These are phyloP conservation scores for Fraxinus nigra DNA, from an alignment of 305 asterid species.

Conservation along the genomic window DNA sequence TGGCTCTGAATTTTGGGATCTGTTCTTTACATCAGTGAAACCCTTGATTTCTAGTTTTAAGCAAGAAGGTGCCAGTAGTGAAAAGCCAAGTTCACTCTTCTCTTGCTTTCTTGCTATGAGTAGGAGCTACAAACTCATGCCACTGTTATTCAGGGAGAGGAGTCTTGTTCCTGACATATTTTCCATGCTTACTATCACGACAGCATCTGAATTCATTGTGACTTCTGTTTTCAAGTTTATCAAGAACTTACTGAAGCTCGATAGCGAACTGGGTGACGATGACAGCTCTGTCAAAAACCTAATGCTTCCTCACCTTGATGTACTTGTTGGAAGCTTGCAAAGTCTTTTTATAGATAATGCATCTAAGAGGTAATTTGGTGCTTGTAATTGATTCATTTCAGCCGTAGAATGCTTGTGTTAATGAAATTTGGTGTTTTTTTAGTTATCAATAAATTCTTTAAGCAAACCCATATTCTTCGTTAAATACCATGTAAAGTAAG, in stretches of 20 bases:
- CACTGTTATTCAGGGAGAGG: conserved; percentile 58
- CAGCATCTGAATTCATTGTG: conserved; percentile 74
- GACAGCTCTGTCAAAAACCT: conserved; percentile 44
- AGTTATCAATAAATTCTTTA: not conserved
- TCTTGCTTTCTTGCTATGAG: conserved; percentile 95
- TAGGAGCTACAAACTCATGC: conserved; percentile 69
- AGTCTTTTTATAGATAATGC: conserved; percentile 48
- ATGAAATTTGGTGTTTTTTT: not conserved
- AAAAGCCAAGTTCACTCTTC: conserved; percentile 88
- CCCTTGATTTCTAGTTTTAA: conserved; percentile 68
- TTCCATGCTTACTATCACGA: conserved; percentile 62
- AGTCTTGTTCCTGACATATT: conserved; percentile 84
- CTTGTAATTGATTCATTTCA: not conserved
- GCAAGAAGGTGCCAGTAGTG: conserved; percentile 82
- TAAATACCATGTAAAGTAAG: conserved; percentile 2
- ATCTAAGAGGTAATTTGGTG: conserved; percentile 52
- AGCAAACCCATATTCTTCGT: not conserved
- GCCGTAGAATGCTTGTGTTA: not conserved
- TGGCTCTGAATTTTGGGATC: conserved; percentile 70
- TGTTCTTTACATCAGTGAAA: conserved; percentile 63
- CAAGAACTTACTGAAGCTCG: conserved; percentile 81
- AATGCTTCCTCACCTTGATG: conserved; percentile 69
- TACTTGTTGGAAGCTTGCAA: conserved; percentile 67
- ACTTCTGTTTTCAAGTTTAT: conserved; percentile 66
- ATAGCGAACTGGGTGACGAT: conserved; percentile 51